Evolutionary conservation across 1,284 basidiomycete species (phyloP).

Genomic region (Moesziomyces antarcticus): DNA sequence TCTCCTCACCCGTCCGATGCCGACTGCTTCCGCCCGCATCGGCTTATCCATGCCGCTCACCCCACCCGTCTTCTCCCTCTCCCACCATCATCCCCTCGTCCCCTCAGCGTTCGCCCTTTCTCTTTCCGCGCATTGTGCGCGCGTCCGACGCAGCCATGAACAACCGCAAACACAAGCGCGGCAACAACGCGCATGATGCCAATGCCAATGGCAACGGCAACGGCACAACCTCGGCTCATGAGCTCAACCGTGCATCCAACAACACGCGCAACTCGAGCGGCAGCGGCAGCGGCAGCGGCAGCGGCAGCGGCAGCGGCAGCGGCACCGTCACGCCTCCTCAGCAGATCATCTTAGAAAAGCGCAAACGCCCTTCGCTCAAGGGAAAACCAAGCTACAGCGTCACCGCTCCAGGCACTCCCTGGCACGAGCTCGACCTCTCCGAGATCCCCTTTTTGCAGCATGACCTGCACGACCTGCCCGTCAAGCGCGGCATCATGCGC

Average conservation of each 20-base stretch:
- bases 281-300: slow-evolving; percentile 1
- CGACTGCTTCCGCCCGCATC: too few relatives aligned
- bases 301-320: background rate
- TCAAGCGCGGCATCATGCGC: slow-evolving; percentile 47
- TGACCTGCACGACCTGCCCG: slow-evolving; percentile 19
- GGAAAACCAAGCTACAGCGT: slow-evolving; percentile 49
- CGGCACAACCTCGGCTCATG: slow-evolving; percentile 23
- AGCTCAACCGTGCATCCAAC: slow-evolving; percentile 13
- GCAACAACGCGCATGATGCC: slow-evolving; percentile 3
- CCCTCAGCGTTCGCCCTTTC: too few relatives aligned
- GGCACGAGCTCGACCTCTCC: slow-evolving; percentile 61
- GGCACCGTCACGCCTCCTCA: slow-evolving; percentile 39
- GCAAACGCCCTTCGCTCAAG: slow-evolving; percentile 33
- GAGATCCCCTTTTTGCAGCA: slow-evolving; percentile 56
- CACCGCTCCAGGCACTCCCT: slow-evolving; percentile 57
- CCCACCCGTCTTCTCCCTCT: background rate
- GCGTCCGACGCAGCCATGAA: slow-evolving; percentile 12
- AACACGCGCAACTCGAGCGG: background rate
- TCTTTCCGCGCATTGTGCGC: background rate
- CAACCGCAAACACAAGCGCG: slow-evolving; percentile 37
- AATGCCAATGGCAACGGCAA: background rate
- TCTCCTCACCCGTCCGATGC: too few relatives aligned
- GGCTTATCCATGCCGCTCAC: too few relatives aligned
- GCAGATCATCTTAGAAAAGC: slow-evolving; percentile 46
- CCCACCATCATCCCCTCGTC: background rate